Base-by-base conservation (phyloP, 2,329 filamentous ascomycete genomes). In the Xylariaceae sp. region DNA sequence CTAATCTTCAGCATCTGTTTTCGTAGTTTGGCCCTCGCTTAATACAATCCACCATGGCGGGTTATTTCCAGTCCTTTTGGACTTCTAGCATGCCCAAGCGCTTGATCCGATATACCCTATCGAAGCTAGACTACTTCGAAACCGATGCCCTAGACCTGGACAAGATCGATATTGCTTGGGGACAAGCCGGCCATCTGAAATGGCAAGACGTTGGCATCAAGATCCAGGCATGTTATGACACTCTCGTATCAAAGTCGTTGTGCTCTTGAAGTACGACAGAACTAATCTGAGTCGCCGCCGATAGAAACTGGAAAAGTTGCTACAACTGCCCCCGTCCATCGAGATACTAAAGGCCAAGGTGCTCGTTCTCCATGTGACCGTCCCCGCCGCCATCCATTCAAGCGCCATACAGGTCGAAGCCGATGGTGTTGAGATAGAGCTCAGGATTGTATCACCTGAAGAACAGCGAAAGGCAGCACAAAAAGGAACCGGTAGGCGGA, bases 361-460 rank as follows among this genome's bases (percentile, higher is more conserved):
- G 50, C 74, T 87, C 2, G 77, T 87, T 5, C 80, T 97, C 29
- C 87, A 88, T 65, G 76, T 96, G 51, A 95, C 87, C 6, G 80
- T 97, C 49, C 90, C 92, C 9, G 86, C 94, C 68, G 89, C 96
- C 70, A 86, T 96, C 61, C 91, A 91, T 70, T 87, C 84, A 51
- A 91, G 87, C 62, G 86, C 89, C 31, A 95, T 97, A 67, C 77
- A 81, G 32, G 83, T 92, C 64, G 88, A 96, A 67, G 80, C 92
- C 27, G 84, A 92, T 63, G 91, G 90, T 26, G 83, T 96, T 57
- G 82, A 91, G 61, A 79, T 95, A 34, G 80, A 84, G 56, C 66
- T 89, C 29, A 78, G 77, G 62, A 75, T 89, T 35, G 63, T 74
- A 64, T 65, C 73, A 58, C 69, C 73, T 42, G 68, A 71, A 8